These are phyloP conservation scores for Escallonia herrerae DNA, from an alignment of 129 eudicot genomes.

Conservation along the genomic window DNA sequence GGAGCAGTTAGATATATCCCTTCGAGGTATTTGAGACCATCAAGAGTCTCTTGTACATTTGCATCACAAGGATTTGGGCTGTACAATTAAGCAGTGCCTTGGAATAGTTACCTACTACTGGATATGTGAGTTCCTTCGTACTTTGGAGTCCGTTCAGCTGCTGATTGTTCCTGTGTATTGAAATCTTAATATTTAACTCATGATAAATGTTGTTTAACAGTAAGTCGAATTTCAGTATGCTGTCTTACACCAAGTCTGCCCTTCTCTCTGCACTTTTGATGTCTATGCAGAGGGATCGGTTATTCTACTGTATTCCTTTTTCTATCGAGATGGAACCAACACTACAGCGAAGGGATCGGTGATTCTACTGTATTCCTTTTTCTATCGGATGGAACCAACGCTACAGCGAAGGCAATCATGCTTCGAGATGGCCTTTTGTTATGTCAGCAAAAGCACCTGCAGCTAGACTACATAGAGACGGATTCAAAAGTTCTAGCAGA, in stretches of 20 bases:
- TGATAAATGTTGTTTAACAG: background rate
- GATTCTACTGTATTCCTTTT: no score
- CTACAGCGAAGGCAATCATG: no score
- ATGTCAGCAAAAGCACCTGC: no score
- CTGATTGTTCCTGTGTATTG: background rate
- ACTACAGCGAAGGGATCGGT: no score
- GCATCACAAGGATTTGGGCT: background rate
- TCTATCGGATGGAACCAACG: no score
- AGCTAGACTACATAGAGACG: no score
- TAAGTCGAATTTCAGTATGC: background rate
- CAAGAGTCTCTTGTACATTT: background rate
- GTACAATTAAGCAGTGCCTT: no score
- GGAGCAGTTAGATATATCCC: conserved; percentile 83
- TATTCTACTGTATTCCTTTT: no score
- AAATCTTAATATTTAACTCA: background rate
- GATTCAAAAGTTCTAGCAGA: no score
- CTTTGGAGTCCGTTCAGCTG: background rate
- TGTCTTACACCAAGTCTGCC: background rate
- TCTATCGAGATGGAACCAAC: no score
- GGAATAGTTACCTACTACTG: no score
- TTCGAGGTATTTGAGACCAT: conserved; percentile 50
- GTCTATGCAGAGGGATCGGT: background rate
- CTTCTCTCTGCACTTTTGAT: background rate
- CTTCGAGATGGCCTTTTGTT: no score
- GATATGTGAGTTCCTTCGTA: background rate